These are phyloP conservation scores for Sporothrix pseudoabietina DNA, from an alignment of 2,329 filamentous ascomycete species.

Conservation along the genomic window DNA sequence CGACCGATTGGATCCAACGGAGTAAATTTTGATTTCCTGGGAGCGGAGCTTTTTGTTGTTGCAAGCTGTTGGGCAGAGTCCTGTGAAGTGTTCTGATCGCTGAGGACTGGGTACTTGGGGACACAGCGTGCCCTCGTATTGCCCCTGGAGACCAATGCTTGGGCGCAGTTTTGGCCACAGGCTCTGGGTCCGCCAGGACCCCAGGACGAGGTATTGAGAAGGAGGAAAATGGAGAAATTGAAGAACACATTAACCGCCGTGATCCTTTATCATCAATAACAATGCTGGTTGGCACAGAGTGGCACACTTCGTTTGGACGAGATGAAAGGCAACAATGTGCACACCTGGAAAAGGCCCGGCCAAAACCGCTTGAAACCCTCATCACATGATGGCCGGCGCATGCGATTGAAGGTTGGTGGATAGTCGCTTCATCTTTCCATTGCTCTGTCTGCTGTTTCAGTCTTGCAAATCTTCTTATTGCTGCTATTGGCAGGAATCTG, in stretches of 20 bases:
- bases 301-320: neutral
- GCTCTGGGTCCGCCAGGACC: neutral
- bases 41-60: constrained; percentile 16
- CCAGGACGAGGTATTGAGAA: neutral
- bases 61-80: neutral
- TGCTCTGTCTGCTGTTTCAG: constrained; percentile 8
- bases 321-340: neutral
- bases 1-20: constrained; percentile 29
- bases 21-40: constrained; percentile 19
- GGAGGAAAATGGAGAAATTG: neutral
- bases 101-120: neutral
- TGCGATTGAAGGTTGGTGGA: neutral
- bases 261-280: neutral
- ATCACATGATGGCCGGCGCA: constrained; percentile 23
- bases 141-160: constrained; percentile 1
- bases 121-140: neutral
- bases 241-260: neutral
- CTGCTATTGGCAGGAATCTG: neutral
- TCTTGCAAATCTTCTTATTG: neutral
- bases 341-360: neutral
- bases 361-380: neutral
- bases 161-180: neutral
- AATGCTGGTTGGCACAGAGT: neutral
- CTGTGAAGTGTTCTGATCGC: neutral
- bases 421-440: neutral